These are phyloP conservation scores for Plantago lanceolata DNA, from an alignment of 305 asterid genomes.

Conservation along the genomic window DNA sequence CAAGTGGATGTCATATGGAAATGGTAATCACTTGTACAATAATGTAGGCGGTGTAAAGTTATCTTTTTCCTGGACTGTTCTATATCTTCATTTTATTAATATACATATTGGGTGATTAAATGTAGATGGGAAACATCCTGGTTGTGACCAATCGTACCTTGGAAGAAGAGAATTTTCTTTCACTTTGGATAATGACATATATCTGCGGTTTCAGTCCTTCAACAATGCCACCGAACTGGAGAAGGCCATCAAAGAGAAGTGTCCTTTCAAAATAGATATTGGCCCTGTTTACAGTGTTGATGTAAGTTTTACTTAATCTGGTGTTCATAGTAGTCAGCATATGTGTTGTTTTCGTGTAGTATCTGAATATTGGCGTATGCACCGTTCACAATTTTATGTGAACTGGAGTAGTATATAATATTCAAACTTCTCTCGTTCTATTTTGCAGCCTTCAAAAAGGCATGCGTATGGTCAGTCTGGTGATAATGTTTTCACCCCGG, in stretches of 20 bases:
- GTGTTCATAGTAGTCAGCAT: not conserved
- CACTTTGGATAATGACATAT: slow-evolving; percentile 68
- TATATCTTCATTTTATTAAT: slow-evolving; percentile 4
- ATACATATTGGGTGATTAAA: slow-evolving; percentile 18
- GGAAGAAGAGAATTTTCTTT: slow-evolving; percentile 66
- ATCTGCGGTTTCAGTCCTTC: slow-evolving; percentile 68
- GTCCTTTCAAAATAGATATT: slow-evolving; percentile 74
- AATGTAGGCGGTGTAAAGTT: too few relatives aligned
- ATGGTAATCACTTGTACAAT: slow-evolving; percentile 44
- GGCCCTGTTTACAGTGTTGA: slow-evolving; percentile 1
- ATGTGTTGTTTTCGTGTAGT: not conserved
- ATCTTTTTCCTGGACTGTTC: not conserved
- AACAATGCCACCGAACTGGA: slow-evolving; percentile 52
- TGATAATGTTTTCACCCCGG: slow-evolving; percentile 24
- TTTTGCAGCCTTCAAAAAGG: slow-evolving; percentile 78
- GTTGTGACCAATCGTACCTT: slow-evolving; percentile 45
- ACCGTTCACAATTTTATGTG: too few relatives aligned
- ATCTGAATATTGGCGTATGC: not conserved
- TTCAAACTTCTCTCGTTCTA: not conserved
- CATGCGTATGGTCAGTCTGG: slow-evolving; percentile 77
- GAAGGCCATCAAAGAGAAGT: slow-evolving; percentile 69
- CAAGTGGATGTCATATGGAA: slow-evolving; percentile 91
- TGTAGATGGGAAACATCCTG: slow-evolving; percentile 93
- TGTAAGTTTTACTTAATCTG: not conserved
- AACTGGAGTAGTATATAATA: not conserved